Conservation (phyloP, 148 eudicot species). For the Persicaria tinctoria region DNA sequence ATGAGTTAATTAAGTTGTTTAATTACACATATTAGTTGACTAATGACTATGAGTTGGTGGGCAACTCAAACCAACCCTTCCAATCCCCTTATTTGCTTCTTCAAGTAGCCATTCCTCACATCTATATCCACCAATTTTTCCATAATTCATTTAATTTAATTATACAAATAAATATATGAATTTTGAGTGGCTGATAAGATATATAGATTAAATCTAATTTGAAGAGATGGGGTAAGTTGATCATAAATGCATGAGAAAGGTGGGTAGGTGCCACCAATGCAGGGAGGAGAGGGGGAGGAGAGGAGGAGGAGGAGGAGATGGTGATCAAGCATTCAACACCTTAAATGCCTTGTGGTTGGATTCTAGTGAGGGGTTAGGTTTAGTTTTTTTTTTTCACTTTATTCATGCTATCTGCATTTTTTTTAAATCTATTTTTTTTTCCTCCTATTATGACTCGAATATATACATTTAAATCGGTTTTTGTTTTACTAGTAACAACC, state of each 20-base stretch:
- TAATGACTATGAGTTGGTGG: slow-evolving; percentile 4
- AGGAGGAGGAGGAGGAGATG: not conserved
- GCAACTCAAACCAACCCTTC: slow-evolving; percentile 11
- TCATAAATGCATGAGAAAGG: slow-evolving; percentile 5
- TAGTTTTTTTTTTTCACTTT: not conserved
- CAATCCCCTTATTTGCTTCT: not conserved
- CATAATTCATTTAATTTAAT: not conserved
- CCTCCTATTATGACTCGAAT: too few species aligned
- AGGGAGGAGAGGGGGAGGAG: too few species aligned
- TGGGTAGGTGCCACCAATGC: not conserved
- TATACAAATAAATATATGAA: not conserved
- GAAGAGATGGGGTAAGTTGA: not conserved
- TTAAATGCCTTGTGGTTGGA: not conserved
- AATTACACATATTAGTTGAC: not conserved
- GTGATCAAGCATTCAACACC: not conserved
- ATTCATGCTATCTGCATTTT: not conserved
- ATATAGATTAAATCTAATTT: not conserved
- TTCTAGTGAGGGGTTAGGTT: slow-evolving; percentile 10
- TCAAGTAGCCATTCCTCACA: not conserved
- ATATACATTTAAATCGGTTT: too few species aligned
- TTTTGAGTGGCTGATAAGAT: slow-evolving; percentile 6
- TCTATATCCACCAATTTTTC: not conserved
- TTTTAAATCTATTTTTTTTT: too few species aligned
- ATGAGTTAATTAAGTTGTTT: not conserved
- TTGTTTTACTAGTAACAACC: too few species aligned